Evolutionary conservation across 2,329 filamentous ascomycete species (phyloP).

Genomic region (Sporothrix curviconia): DNA sequence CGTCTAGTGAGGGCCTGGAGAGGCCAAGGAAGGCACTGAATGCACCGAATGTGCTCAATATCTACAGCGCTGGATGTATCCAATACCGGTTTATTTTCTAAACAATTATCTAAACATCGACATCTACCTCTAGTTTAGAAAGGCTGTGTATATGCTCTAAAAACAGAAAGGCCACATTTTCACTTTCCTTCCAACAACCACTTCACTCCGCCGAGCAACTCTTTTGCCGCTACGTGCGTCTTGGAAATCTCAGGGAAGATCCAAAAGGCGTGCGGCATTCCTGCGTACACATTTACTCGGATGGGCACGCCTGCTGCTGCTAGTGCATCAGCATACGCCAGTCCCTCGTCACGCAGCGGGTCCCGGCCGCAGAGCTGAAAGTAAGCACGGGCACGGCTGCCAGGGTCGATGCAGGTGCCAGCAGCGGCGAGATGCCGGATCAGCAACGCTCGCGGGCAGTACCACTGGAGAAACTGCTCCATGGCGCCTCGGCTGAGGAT

Average conservation of each 20-base stretch:
- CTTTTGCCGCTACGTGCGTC: background rate
- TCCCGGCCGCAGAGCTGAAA: background rate
- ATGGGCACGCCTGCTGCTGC: background rate
- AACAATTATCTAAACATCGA: too few relatives aligned
- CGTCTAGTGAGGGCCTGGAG: too few relatives aligned
- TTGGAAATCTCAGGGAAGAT: conserved; percentile 3
- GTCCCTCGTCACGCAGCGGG: conserved; percentile 1
- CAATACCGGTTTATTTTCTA: too few relatives aligned
- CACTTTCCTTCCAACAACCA: background rate
- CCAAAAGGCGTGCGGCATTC: conserved; percentile 5
- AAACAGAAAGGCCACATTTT: too few relatives aligned
- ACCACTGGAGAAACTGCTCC: conserved; percentile 2
- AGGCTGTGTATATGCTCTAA: too few relatives aligned
- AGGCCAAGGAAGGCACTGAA: too few relatives aligned
- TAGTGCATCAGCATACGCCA: conserved; percentile 4
- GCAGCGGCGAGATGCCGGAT: background rate
- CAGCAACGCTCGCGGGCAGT: too few relatives aligned
- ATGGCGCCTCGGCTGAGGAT: background rate
- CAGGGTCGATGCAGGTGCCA: background rate
- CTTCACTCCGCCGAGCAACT: background rate
- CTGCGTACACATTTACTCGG: background rate
- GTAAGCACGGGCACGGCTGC: background rate
- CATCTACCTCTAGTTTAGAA: too few relatives aligned
- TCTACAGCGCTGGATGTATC: too few relatives aligned
- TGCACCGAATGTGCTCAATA: too few relatives aligned